Percentiles rank a stretch among this genome's conserved stretches.
Conservation (phyloP, 495 filamentous ascomycete species). For the Annulohypoxylon moriforme region DNA sequence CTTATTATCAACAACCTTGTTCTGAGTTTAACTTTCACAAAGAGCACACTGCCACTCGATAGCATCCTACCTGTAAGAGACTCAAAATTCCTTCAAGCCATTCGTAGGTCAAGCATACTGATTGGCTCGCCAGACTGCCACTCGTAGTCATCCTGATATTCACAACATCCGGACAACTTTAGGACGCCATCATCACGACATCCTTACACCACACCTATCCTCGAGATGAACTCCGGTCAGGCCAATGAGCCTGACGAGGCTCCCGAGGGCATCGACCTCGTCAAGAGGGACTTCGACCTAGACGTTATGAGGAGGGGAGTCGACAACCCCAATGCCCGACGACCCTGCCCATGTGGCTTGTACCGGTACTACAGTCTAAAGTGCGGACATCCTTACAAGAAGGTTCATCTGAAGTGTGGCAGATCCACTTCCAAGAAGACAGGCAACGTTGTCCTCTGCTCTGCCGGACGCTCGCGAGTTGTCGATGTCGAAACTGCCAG, state of each 20-base stretch:
- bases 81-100: neutral
- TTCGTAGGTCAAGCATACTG: neutral
- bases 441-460: neutral
- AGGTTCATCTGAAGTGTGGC: constrained; percentile 18
- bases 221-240: neutral
- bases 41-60: neutral
- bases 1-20: neutral
- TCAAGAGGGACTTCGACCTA: neutral
- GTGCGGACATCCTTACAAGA: constrained; percentile 24
- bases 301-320: neutral
- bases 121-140: neutral
- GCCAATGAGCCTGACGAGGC: neutral
- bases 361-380: constrained; percentile 24
- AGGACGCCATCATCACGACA: neutral
- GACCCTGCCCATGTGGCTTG: neutral
- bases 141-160: neutral
- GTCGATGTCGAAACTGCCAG: neutral
- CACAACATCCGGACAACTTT: neutral
- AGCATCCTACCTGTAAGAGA: neutral
- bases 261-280: neutral
- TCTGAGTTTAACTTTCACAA: neutral
- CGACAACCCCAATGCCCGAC: neutral
- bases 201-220: neutral
- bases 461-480: neutral
- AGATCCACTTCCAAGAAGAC: neutral